phyloP scores from a whole-genome alignment of 2,329 filamentous ascomycete species.

The Catunica adiposa region DNA sequence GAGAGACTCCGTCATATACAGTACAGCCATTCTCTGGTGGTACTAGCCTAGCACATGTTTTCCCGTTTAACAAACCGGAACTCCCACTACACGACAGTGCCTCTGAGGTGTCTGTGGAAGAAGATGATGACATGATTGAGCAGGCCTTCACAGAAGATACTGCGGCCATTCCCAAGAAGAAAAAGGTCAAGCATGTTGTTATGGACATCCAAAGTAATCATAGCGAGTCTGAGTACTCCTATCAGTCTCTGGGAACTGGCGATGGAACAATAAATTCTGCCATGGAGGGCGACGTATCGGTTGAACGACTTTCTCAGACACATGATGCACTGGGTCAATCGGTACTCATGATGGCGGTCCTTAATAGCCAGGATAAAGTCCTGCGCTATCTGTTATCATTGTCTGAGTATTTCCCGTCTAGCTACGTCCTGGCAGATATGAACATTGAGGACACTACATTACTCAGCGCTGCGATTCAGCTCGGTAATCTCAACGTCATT shows the following conservation, averaged over 20 bases:
- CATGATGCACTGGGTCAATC: constrained; percentile 61
- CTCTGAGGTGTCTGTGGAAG: not conserved
- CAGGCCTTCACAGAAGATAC: constrained; percentile 7
- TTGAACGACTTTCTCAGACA: constrained; percentile 60
- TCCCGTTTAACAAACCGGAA: constrained; percentile 48
- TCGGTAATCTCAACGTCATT: constrained; percentile 59
- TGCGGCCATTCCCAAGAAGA: constrained; percentile 26
- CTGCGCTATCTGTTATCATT: constrained; percentile 66
- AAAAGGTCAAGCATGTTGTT: constrained; percentile 60
- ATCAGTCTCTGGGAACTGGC: constrained; percentile 63
- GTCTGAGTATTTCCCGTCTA: constrained; percentile 55
- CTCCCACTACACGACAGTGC: not conserved
- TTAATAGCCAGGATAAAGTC: constrained; percentile 52
- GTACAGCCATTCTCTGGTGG: constrained; percentile 34
- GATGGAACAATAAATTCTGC: constrained; percentile 56
- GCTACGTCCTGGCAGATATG: constrained; percentile 60
- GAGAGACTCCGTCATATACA: constrained; percentile 13
- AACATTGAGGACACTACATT: constrained; percentile 85
- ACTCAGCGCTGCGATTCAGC: constrained; percentile 76
- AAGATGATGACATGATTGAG: constrained; percentile 22
- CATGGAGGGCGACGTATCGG: constrained; percentile 72
- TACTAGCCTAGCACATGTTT: constrained; percentile 62
- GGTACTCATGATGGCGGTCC: constrained; percentile 71
- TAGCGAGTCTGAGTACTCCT: constrained; percentile 68
- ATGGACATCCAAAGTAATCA: constrained; percentile 85